Percentiles rank a stretch among this genome's conserved stretches.
Conservation (phyloP, 2,329 filamentous ascomycete species). For the Fusarium paranaense region DNA sequence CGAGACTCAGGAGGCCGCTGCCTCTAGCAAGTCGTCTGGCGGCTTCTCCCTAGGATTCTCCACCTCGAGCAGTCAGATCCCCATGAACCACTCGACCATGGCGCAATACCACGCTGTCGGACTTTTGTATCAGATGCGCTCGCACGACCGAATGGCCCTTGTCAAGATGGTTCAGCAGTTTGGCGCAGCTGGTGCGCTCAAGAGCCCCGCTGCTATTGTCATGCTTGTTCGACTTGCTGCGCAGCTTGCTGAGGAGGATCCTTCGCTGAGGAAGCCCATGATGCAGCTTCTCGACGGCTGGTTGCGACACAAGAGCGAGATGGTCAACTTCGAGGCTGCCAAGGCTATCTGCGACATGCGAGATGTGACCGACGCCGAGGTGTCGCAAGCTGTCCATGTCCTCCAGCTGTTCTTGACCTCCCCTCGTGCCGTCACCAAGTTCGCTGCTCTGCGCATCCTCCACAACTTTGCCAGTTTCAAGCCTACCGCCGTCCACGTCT, state of each 20-base stretch:
- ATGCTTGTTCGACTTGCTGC: slow-evolving; percentile 93
- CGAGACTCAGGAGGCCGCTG: slow-evolving; percentile 96
- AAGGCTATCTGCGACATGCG: slow-evolving; percentile 97
- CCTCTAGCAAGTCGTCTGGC: slow-evolving; percentile 86
- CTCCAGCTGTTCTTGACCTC: slow-evolving; percentile 97
- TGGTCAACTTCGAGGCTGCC: slow-evolving; percentile 99
- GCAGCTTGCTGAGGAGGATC: slow-evolving; percentile 93
- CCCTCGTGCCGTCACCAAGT: slow-evolving; percentile 95
- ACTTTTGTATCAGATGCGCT: slow-evolving; percentile 96
- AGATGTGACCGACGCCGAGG: slow-evolving; percentile 92
- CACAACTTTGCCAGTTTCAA: slow-evolving; percentile 98
- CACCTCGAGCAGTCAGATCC: slow-evolving; percentile 77
- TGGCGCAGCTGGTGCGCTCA: slow-evolving; percentile 88
- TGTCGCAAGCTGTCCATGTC: slow-evolving; percentile 91
- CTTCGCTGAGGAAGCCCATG: slow-evolving; percentile 91
- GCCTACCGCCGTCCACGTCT: slow-evolving; percentile 88
- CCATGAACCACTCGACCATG: slow-evolving; percentile 96
- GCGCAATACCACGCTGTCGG: slow-evolving; percentile 99
- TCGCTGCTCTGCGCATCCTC: slow-evolving; percentile 94
- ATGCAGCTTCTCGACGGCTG: slow-evolving; percentile 96
- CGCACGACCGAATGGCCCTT: slow-evolving; percentile 96
- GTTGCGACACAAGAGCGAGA: slow-evolving; percentile 98
- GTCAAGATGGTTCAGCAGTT: slow-evolving; percentile 99
- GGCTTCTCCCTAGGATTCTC: slow-evolving; percentile 94
- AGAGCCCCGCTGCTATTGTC: slow-evolving; percentile 92